Evolutionary conservation across 2,329 filamentous ascomycete genomes (phyloP), one percentile per base, ranked within the genome.

Genomic region (Corinectria fuckeliana): DNA sequence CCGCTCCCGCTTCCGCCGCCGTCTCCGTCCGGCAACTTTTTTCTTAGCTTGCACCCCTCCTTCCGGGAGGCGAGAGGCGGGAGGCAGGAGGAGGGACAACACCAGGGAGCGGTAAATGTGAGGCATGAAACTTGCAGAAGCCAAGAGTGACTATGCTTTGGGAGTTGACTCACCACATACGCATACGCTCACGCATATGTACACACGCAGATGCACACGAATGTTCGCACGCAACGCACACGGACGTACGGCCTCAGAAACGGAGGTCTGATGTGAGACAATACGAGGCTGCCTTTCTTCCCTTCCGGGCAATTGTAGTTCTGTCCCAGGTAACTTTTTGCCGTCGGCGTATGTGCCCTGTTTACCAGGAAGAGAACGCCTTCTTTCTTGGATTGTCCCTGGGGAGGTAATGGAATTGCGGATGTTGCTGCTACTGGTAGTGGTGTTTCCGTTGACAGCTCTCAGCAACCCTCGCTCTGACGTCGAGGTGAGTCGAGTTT

Each of bases 71-170:
- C 30, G 4, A 14, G 10, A n/a, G 32, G 1, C 14, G n/a, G 41
- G 52, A 64, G 21, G 63, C 41, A 50, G 62, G 47, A 58, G 53
- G 41, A 64, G 50, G 63, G 62, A 28, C 41, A n/a, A 16, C 41
- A 26, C 23, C 21, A 26, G 16, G 26, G 25, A 39, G 28, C 13
- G 5, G 32, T n/a, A 8, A 7, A 16, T n/a, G 32, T n/a, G n/a
- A n/a, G n/a, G n/a, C n/a, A n/a, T n/a, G n/a, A n/a, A 34, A 34
- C 5, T 34, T 34, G 32, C 14, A 16, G 32, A n/a, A n/a, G n/a
- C n/a, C n/a, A n/a, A n/a, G n/a, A n/a, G n/a, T n/a, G n/a, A n/a
- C n/a, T n/a, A 34, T 16, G 5, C 14, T 34, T 16, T 16, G 14
- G 14, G 9, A 16, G 25, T 44, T 44, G 41, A 44, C 41, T 44